Base-by-base conservation (phyloP, 164 flowering plant genomes). In the Nymphaea thermarum region DNA sequence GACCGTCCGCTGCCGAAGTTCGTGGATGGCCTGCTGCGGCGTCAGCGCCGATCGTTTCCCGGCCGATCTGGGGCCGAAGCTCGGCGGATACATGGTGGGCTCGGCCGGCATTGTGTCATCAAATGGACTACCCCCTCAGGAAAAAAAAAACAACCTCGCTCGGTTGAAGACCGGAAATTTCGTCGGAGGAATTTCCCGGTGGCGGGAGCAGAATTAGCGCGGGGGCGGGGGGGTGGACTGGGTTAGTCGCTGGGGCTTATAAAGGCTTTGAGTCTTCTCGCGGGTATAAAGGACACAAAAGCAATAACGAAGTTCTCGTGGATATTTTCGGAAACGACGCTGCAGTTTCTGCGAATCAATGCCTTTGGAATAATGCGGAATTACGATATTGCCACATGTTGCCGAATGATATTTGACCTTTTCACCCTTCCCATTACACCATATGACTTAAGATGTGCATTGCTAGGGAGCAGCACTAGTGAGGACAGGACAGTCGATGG, bases 1-100 rank as follows among this genome's bases (percentile, higher is more conserved):
- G 68, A 82, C 78, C 44, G 88, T 82, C 41, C 86, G 77, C 61
- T 81, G 89, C 71, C 84, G 89, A n/a, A 90, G 75, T 60, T 80
- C 88, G 14, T 78, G 86, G 41, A 83, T 70, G 43, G 83, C 59
- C 17, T 18, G 44, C 43, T 18, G 55, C 36, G 70, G 63, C 42
- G 42, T 67, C 64, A 60, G 68, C 15, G 66, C 53, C 42, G 69
- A 69, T 44, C 64, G 66, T 10, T 41, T 41, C 41, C 43, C 66
- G 44, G 44, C 66, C 12, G 42, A 17, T 62, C 64, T 62, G 42
- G 64, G 57, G 2, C 12, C 57, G 14, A 51, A 51, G 57, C 12
- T 51, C 57, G 57, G 10, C 57, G 15, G 57, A 15, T 8, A 51
- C 57, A 51, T 51, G 57, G 14, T 51, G 57, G 57, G 57, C 14